Conservation (phyloP, 164 flowering plant genomes). For the Kingdonia uniflora region DNA sequence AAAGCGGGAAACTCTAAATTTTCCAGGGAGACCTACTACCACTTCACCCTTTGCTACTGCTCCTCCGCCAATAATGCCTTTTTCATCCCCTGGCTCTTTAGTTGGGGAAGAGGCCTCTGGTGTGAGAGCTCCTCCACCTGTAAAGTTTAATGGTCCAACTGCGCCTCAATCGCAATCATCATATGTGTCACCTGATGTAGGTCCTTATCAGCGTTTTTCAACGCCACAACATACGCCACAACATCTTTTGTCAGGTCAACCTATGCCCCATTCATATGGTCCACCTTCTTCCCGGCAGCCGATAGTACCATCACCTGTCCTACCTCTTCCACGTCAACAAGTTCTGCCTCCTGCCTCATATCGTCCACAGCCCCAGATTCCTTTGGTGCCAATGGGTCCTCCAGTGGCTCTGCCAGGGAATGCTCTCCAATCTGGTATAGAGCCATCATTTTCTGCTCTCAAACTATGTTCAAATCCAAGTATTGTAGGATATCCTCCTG, state of each 20-base stretch:
- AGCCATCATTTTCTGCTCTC: conserved; percentile 21
- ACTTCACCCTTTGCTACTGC: conserved; percentile 15
- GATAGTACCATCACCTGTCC: conserved; percentile 20
- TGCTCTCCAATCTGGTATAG: conserved; percentile 19
- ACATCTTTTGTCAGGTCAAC: conserved; percentile 30
- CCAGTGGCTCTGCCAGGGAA: conserved; percentile 27
- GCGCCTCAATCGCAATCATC: conserved; percentile 32
- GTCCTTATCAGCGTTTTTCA: conserved; percentile 36
- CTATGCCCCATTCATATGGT: conserved; percentile 22
- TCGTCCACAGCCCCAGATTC: conserved; percentile 29
- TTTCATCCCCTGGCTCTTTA: conserved; percentile 32
- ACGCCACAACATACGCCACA: conserved; percentile 36
- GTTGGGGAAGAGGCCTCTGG: conserved; percentile 26
- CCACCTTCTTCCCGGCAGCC: conserved; percentile 31
- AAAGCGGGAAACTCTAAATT: conserved; percentile 32
- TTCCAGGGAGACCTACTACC: conserved; percentile 13
- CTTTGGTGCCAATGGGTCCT: conserved; percentile 52
- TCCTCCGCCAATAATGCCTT: conserved; percentile 39
- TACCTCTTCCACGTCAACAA: conserved; percentile 29
- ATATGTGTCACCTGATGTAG: conserved; percentile 28
- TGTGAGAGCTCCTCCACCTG: conserved; percentile 29
- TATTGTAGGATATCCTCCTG: conserved; percentile 43
- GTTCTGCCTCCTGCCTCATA: conserved; percentile 15
- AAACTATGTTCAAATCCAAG: conserved; percentile 26
- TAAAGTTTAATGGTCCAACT: conserved; percentile 37